These are phyloP conservation scores for Euphorbia corollata DNA, from an alignment of 441 rosid species.

Conservation along the genomic window DNA sequence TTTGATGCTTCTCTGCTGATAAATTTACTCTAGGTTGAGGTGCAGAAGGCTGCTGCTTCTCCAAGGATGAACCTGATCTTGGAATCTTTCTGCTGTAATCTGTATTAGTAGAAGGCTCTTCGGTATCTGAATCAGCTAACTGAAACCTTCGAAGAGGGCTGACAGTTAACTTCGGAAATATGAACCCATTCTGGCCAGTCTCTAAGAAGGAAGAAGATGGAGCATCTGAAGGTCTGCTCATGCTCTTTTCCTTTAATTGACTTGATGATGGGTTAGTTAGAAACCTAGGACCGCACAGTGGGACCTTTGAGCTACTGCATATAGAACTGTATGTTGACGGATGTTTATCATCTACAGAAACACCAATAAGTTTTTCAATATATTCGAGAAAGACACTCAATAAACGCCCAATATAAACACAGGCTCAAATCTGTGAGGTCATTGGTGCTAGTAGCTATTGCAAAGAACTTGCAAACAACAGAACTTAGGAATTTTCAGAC, in stretches of 20 bases:
- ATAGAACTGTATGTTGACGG: slow-evolving; percentile 38
- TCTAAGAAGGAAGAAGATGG: slow-evolving; percentile 35
- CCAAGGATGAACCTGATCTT: slow-evolving; percentile 21
- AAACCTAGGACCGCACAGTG: slow-evolving; percentile 39
- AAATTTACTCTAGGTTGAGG: slow-evolving; percentile 31
- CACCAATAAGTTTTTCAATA: not conserved
- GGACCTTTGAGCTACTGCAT: slow-evolving; percentile 56
- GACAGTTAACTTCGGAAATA: slow-evolving; percentile 44
- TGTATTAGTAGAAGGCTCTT: slow-evolving; percentile 33
- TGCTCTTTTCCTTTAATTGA: slow-evolving; percentile 26
- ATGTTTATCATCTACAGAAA: slow-evolving; percentile 33
- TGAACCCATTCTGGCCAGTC: slow-evolving; percentile 27
- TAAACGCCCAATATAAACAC: not conserved
- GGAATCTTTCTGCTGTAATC: slow-evolving; percentile 27
- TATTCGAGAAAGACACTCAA: slow-evolving; percentile 9
- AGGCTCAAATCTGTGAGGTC: not conserved
- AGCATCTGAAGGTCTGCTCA: slow-evolving; percentile 31
- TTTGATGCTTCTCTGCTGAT: slow-evolving; percentile 20
- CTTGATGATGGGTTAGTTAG: slow-evolving; percentile 32
- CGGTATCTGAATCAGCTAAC: slow-evolving; percentile 64
- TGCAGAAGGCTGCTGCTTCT: slow-evolving; percentile 23
- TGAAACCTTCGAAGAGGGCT: slow-evolving; percentile 87
- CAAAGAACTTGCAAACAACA: not conserved
- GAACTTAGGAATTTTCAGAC: not conserved
- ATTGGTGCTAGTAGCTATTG: not conserved